A percentile compares a stretch with the other conserved stretches of the same genome.
These are phyloP conservation scores for Saccharomycopsis babjevae DNA, from an alignment of 805 yeast species.

Conservation along the genomic window DNA sequence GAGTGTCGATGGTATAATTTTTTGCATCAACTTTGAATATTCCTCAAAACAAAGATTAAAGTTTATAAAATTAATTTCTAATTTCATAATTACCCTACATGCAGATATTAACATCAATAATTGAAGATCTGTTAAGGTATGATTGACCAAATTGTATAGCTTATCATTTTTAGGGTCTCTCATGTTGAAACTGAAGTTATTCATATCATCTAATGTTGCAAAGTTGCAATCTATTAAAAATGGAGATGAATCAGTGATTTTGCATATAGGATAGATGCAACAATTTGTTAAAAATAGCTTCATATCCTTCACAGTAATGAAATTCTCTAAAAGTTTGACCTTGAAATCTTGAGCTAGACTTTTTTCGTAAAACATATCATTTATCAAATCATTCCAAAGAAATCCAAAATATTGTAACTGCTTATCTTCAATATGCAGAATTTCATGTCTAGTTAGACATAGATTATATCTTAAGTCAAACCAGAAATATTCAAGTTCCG, in stretches of 20 bases:
- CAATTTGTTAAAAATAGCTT: slow-evolving; percentile 26
- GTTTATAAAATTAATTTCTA: slow-evolving; percentile 50
- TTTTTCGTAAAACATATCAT: slow-evolving; percentile 12
- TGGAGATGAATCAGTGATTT: slow-evolving; percentile 20
- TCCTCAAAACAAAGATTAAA: slow-evolving; percentile 73
- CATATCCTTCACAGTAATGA: slow-evolving; percentile 28
- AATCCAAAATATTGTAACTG: slow-evolving; percentile 13
- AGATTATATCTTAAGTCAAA: slow-evolving; percentile 13
- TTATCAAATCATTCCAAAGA: slow-evolving; percentile 18
- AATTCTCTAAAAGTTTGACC: slow-evolving; percentile 20
- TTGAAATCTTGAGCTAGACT: slow-evolving; percentile 12
- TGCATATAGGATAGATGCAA: slow-evolving; percentile 26
- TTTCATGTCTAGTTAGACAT: slow-evolving; percentile 13
- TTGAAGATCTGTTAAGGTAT: slow-evolving; percentile 59
- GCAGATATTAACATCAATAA: slow-evolving; percentile 61
- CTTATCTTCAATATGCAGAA: slow-evolving; percentile 12
- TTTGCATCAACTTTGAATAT: slow-evolving; percentile 36
- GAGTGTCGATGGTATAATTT: background rate
- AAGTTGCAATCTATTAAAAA: slow-evolving; percentile 20
- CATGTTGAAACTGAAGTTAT: slow-evolving; percentile 23
- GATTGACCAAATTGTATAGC: slow-evolving; percentile 12
- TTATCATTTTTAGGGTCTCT: slow-evolving; percentile 15
- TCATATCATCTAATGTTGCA: slow-evolving; percentile 3
- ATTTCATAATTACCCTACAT: slow-evolving; percentile 57
- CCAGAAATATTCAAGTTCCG: slow-evolving; percentile 19